Evolutionary conservation across 805 yeast genomes (phyloP), one percentile per base, ranked within the genome.

Genomic region (Tetrapisispora pingtungensis): DNA sequence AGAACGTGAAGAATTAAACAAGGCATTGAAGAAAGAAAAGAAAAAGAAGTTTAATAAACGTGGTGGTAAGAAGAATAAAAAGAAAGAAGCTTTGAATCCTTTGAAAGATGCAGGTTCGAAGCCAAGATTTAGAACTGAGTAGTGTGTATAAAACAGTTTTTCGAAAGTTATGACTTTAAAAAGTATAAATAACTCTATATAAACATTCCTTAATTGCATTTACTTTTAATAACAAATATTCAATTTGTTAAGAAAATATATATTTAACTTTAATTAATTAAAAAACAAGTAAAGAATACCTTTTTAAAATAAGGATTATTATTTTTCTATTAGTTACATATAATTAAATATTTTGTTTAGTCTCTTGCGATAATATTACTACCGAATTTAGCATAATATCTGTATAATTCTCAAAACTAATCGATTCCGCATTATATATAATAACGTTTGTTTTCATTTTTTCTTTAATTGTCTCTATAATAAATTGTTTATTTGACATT

Each of bases 1-100:
- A 24, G 58, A 53, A 36, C 59, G 68, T 40, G 51, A 51, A 37
- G 48, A 48, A 20, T 47, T 46, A 43, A 55, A 44, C 3, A 43
- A 48, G 20, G 57, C 54, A 44, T 41, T 59, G 10, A 61, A 50
- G 44, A 61, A 55, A 44, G 33, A 54, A 36, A 44, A 56, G 2
- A 64, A 64, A 49, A 64, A 64, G 51, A 57, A 52, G 45, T 61
- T 62, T 40, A 62, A 58, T 42, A 61, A 57, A 44, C 59, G 68
- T 44, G 68, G 68, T 44, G 68, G 68, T 20, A 62, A 61, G 42
- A 61, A 62, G 46, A 62, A 62, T 40, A 61, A 60, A 34, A 56
- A 56, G 48, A 50, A 50, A 41, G 42, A 42, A 40, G 30, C 46
- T 10, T 7, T 43, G 13, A 54, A 49, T 37, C 57, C 57, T n/a